Evolutionary conservation across 768 basidiomycete genomes (phyloP), one percentile per base, ranked within the genome.

Genomic region (Boletus huronensis): DNA sequence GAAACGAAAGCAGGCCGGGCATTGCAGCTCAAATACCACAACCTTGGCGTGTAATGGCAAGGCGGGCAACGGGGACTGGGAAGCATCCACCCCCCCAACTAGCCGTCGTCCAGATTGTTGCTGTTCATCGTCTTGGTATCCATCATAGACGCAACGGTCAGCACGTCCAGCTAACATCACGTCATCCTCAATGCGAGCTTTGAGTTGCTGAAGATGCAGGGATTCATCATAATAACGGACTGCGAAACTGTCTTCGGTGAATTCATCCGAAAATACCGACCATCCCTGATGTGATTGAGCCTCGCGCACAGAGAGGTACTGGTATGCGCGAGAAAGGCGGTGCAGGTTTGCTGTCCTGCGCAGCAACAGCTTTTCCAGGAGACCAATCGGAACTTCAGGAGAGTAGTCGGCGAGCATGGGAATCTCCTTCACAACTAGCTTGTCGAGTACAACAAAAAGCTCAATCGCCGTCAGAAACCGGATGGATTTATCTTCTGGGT

Each of bases 51-150:
- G 38, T 11, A 59, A 9, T 5, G 11, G 16, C 16, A 71, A n/a
- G 78, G 54, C 1, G 74, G 79, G 76, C 74, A 77, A 53, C 76
- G 79, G 44, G 74, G 67, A 7, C 73, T 58, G 2, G 19, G 16
- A 42, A 14, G 9, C 25, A 5, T 10, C 14, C 5, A n/a, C 16
- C 2, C 9, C 9, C 16, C 6, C 16, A 6, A 2, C 25, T 6
- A 17, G 41, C 16, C 5, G 23, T 25, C 13, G 23, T 8, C 13
- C 23, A 9, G 23, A 25, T 42, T 25, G 8, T 7, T 2, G 14
- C 23, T 25, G 23, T 16, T 7, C 3, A 8, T 4, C 2, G 17
- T 10, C 14, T 16, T 17, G 41, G 25, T 25, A 26, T 42, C 16
- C 23, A 25, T 41, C 40, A 41, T 3, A 9, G 41, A 3, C 17